A percentile compares a stretch with the other conserved stretches of the same genome.
phyloP scores from a whole-genome alignment of 371 early-diverging fungal species.

The Rhizopus delemar region DNA sequence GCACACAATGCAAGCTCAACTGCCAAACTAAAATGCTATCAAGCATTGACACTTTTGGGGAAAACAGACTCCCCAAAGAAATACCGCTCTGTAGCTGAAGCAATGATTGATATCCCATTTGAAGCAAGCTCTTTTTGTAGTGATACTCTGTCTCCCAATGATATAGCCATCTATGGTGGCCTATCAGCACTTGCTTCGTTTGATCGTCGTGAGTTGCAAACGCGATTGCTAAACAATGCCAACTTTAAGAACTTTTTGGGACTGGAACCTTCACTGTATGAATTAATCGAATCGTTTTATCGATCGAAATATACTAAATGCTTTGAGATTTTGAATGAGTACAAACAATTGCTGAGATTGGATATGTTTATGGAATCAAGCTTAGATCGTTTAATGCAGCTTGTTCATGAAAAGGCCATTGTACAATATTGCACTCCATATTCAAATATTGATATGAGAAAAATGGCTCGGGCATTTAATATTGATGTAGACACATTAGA shows the following conservation, averaged over 20 bases:
- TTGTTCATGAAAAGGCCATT: slow-evolving; percentile 77
- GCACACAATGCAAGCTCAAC: slow-evolving; percentile 58
- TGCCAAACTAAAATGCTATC: slow-evolving; percentile 69
- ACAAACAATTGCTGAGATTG: slow-evolving; percentile 68
- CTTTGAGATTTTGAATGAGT: slow-evolving; percentile 65
- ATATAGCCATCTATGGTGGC: slow-evolving; percentile 82
- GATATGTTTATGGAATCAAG: slow-evolving; percentile 76
- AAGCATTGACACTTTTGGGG: slow-evolving; percentile 64
- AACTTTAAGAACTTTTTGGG: slow-evolving; percentile 79
- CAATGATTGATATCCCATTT: slow-evolving; percentile 67
- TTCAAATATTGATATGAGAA: slow-evolving; percentile 72
- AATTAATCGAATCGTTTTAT: slow-evolving; percentile 71
- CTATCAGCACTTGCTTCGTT: slow-evolving; percentile 81
- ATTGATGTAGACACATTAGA: slow-evolving; percentile 64
- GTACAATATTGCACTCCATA: slow-evolving; percentile 85
- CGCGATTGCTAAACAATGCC: slow-evolving; percentile 67
- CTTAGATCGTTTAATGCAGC: slow-evolving; percentile 62
- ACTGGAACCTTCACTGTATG: slow-evolving; percentile 77
- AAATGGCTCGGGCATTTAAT: slow-evolving; percentile 78
- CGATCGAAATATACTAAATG: slow-evolving; percentile 73
- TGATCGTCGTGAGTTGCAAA: slow-evolving; percentile 70
- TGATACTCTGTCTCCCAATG: slow-evolving; percentile 74
- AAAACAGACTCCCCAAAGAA: slow-evolving; percentile 46
- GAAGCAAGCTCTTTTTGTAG: slow-evolving; percentile 47
- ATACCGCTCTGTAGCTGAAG: slow-evolving; percentile 63